Percentiles rank a stretch among this genome's conserved stretches.
Conservation (phyloP, 495 filamentous ascomycete species). For the Podospora comata region DNA sequence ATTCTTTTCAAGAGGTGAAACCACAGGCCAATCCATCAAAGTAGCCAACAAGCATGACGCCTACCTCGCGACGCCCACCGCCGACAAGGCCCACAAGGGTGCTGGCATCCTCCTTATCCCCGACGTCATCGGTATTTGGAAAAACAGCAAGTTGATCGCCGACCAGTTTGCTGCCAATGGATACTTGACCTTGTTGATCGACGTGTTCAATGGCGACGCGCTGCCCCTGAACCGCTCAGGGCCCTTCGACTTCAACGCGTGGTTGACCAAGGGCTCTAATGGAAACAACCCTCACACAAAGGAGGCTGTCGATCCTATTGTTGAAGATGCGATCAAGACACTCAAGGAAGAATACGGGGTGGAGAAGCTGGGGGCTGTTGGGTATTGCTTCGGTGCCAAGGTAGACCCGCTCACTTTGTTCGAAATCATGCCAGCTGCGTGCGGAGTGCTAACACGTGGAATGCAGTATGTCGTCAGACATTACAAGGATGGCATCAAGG, state of each 20-base stretch:
- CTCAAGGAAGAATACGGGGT: conserved; percentile 49
- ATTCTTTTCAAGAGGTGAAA: conserved; percentile 25
- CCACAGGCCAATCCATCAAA: conserved; percentile 42
- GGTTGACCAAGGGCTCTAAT: conserved; percentile 52
- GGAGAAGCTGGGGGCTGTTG: conserved; percentile 67
- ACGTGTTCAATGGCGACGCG: conserved; percentile 73
- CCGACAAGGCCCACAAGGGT: conserved; percentile 44
- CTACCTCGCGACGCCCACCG: conserved; percentile 50
- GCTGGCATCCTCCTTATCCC: conserved; percentile 56
- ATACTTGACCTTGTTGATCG: conserved; percentile 72
- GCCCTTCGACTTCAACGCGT: conserved; percentile 58
- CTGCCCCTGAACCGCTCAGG: conserved; percentile 53
- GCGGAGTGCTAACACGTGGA: not conserved
- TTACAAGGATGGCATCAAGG: conserved; percentile 48
- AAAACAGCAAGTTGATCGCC: conserved; percentile 75
- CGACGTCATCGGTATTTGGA: conserved; percentile 70
- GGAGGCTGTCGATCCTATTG: conserved; percentile 53
- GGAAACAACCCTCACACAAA: conserved; percentile 58
- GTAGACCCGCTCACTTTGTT: conserved; percentile 23
- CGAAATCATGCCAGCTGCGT: no score
- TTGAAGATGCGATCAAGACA: conserved; percentile 44
- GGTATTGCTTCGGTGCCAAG: conserved; percentile 78
- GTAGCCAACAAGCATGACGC: conserved; percentile 44
- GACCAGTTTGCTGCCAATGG: conserved; percentile 82
- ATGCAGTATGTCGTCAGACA: conserved; percentile 46